phyloP scores from a whole-genome alignment of 176 grass and related monocot species.

The Secale cereale region DNA sequence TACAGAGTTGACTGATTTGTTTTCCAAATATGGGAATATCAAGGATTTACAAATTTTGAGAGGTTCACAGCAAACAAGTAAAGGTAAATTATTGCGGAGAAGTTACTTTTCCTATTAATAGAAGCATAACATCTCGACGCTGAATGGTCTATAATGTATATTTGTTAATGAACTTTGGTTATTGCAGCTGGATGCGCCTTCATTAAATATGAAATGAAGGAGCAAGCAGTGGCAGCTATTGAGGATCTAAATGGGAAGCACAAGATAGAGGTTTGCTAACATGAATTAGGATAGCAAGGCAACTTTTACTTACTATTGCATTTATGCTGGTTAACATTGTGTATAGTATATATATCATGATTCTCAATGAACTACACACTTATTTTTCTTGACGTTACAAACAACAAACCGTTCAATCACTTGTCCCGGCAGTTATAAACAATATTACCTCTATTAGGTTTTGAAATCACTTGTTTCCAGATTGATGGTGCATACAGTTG shows the following conservation, averaged over 20 bases:
- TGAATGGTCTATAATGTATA: constrained; percentile 12
- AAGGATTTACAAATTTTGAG: constrained; percentile 97
- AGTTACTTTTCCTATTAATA: constrained; percentile 25
- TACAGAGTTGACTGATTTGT: constrained; percentile 65
- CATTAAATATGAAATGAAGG: constrained; percentile 95
- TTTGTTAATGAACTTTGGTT: constrained; percentile 17
- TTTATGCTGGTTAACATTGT: not conserved
- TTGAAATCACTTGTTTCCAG: not conserved
- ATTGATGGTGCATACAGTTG: not conserved
- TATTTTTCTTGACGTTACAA: not conserved
- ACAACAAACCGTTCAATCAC: not conserved
- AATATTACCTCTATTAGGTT: not conserved
- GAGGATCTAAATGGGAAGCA: constrained; percentile 68
- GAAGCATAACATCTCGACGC: constrained; percentile 10
- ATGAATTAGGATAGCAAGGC: not conserved
- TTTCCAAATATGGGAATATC: constrained; percentile 89
- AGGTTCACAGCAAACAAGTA: constrained; percentile 93
- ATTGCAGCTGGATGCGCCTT: constrained; percentile 90
- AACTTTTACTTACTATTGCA: not conserved
- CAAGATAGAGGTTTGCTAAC: constrained; percentile 49
- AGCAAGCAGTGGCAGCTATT: constrained; percentile 88
- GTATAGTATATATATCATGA: not conserved
- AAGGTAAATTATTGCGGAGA: constrained; percentile 51
- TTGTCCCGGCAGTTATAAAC: not conserved
- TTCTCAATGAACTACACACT: constrained; percentile 9